phyloP scores from a whole-genome alignment of 169 alveolate genomes.

The Eimeria acervulina region DNA sequence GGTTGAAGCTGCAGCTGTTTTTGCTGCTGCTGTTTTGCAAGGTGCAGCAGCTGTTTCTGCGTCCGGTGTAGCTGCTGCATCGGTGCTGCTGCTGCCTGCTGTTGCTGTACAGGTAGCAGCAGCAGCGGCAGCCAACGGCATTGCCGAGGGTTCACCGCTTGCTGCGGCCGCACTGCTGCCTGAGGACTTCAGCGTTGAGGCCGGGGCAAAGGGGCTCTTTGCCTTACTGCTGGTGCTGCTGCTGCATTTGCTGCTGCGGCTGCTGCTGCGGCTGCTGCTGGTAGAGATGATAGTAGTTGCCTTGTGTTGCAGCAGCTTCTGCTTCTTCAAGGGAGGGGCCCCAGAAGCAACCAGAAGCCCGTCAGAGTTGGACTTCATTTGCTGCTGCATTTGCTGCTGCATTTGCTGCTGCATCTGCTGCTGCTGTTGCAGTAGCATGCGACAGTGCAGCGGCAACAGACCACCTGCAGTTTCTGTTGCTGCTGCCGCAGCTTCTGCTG shows the following conservation, averaged over 20 bases:
- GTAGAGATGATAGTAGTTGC: neutral
- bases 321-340: constrained; percentile 16
- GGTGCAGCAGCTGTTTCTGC: neutral
- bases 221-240: neutral
- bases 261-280: constrained; percentile 38
- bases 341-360: neutral
- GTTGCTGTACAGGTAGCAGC: too few relatives aligned
- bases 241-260: constrained; percentile 35
- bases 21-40: neutral
- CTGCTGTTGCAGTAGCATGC: neutral
- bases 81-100: neutral
- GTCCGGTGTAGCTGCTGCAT: neutral
- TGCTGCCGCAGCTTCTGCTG: too few relatives aligned
- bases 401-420: constrained; percentile 1
- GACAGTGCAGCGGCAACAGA: neutral
- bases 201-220: constrained; percentile 35
- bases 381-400: neutral
- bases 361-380: neutral
- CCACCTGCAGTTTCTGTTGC: too few relatives aligned
- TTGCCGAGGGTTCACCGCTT: too few relatives aligned
- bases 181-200: neutral
- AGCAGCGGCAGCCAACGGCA: neutral
- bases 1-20: neutral
- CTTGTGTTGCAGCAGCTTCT: neutral
- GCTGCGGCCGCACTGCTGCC: neutral